Base-by-base conservation (phyloP, 257 asterid species). In the Ilex asprella region DNA sequence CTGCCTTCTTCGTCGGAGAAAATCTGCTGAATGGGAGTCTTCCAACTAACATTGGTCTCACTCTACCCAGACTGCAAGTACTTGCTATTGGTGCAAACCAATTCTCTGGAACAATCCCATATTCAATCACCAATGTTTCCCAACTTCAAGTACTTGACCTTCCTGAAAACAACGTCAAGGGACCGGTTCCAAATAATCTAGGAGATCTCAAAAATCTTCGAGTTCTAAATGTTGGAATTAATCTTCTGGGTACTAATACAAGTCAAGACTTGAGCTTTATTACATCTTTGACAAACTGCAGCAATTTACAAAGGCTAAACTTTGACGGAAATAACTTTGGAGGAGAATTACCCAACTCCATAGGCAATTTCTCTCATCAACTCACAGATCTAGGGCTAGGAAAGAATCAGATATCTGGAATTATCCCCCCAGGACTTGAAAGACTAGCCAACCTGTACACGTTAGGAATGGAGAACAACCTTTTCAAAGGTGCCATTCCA, bases 81-180 rank as follows among this genome's bases (percentile, higher is more conserved):
- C 14, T 46, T 53, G 57, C 1, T 7, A 15, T 53, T 10, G 3
- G 15, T 53, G 30, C 7, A 53, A 53, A 53, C 15, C 57, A 53
- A 53, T 76, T 72, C 55, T 47, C 69, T 9, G 78, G 75, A 15
- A 41, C 55, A 2, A 68, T 76, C 32, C 81, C 78, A 0, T 54
- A 30, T 62, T 72, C 81, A 6, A 61, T 76, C 12, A 16, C 75
- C 21, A 76, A 76, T 59, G 75, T 72, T 41, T 51, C 81, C 10
- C 56, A 59, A 15, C 72, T 72, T 58, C 30, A 39, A 27, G 21
- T 41, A 10, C 31, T 72, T 10, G 69, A 73, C 12, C 47, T 76
- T 30, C 62, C 70, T 46, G 46, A 65, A 53, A 75, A 71, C 30
- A 11, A 31, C 10, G 51, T 75, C 50, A 60, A 53, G 0, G 74